Base-by-base conservation (phyloP, 2,329 filamentous ascomycete species). In the Cytospora paraplurivora region DNA sequence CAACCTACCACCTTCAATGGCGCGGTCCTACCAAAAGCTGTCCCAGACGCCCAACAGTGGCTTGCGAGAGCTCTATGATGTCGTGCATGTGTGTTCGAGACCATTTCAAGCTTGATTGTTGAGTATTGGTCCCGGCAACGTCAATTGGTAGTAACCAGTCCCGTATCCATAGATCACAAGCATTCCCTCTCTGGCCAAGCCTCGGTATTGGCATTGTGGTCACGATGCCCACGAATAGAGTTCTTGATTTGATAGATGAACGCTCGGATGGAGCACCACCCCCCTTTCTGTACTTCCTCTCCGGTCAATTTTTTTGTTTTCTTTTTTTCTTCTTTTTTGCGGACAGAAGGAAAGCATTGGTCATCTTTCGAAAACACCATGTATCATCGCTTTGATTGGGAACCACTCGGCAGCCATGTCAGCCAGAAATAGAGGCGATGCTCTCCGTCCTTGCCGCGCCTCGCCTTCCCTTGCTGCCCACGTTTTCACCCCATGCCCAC, bases 391-490 rank as follows among this genome's bases (percentile, higher is more conserved):
- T 21, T 32, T 38, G 51, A 54, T 49, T 53, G 51, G 56, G 32
- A 52, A 38, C 21, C 49, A 32, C 38, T 51, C 63, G 60, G 63
- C 63, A 61, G 59, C 54, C 33, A 51, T 56, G 53, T 65, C 54
- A 65, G 63, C 47, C 60, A 56, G 19, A 44, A 52, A 19, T 47
- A 41, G 54, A 57, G 57, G 54, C 59, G 49, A 59, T 37, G 15
- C 41, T 27, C 56, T 56, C 62, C 50, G 56, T 57, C 51, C 41
- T 53, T 56, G 44, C 35, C 56, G 37, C 51, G 5, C 60, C 37
- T 21, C 34, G 27, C 27, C 59, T 32, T 49, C 37, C 61, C 44
- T 15, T 47, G 47, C 61, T 55, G 61, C 53, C 64, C 64, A 66
- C 63, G 63, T 62, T 65, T 63, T 37, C 35, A 12, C 53, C 51